Evolutionary conservation across 169 alveolate species (phyloP).

Genomic region (Cryptosporidium tyzzeri): DNA sequence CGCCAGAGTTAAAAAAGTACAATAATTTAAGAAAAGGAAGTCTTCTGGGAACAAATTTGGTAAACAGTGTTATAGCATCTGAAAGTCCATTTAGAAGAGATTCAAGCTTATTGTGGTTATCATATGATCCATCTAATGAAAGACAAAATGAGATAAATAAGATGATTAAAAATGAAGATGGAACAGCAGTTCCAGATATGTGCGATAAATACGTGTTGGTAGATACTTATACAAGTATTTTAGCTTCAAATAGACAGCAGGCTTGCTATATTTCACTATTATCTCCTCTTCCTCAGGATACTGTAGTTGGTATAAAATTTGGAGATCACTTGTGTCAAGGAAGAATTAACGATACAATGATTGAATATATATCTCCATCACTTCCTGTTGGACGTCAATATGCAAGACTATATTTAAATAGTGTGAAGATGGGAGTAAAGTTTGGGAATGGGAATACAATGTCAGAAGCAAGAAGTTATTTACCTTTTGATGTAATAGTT

Average conservation of each 20-base stretch:
- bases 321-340: conserved; percentile 64
- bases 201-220: conserved; percentile 47
- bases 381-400: conserved; percentile 56
- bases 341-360: conserved; percentile 36
- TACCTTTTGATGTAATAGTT: conserved; percentile 59
- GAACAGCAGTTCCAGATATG: conserved; percentile 3
- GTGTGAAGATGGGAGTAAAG: conserved; percentile 57
- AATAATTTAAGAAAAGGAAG: conserved; percentile 9
- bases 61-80: conserved; percentile 26
- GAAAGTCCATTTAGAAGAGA: conserved; percentile 42
- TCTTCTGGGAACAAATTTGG: conserved; percentile 8
- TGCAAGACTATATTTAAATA: conserved; percentile 40
- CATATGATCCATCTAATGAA: background rate
- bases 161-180: conserved; percentile 10
- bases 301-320: conserved; percentile 57
- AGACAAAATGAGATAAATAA: background rate
- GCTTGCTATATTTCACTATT: conserved; percentile 43
- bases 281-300: conserved; percentile 37
- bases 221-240: conserved; percentile 47
- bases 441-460: conserved; percentile 48
- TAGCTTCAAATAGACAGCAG: conserved; percentile 46
- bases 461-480: conserved; percentile 48
- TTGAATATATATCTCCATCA: conserved; percentile 55
- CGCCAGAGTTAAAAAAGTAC: background rate
- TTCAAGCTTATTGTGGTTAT: conserved; percentile 45